Evolutionary conservation across 306 rosid genomes (phyloP), one percentile per base, ranked within the genome.

Genomic region (Malus sylvestris): DNA sequence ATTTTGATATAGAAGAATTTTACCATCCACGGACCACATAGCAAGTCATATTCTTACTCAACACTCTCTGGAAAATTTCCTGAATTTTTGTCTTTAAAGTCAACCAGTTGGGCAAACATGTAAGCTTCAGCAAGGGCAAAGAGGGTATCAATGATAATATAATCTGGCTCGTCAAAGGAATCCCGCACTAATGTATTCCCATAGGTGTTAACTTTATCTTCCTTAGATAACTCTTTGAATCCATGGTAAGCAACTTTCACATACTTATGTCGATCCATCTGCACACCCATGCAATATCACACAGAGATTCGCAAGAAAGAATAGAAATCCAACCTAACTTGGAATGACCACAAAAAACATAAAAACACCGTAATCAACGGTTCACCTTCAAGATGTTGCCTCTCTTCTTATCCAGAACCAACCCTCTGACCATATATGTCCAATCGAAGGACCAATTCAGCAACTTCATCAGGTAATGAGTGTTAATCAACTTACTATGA

Each of bases 191-290:
- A 86, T 72, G 99, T 91, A 84, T 86, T 92, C 57, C 99, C 97
- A 23, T 95, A 95, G 78, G 91, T 91, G 83, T 81, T 82, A 78
- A 95, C 96, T 91, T 95, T 95, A 76, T 89, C 96, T 85, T 87
- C 99, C 89, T 95, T 95, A 10, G 97, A 90, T 85, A 95, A 70
- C 80, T 92, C 98, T 62, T 82, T 87, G 78, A 92, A 95, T 79
- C 98, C 99, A 86, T 95, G 99, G 83, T 95, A 95, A 68, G 99
- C 98, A 57, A 95, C 93, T 88, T 92, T 95, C 74, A 95, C 99
- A 85, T 95, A 95, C 85, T 95, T 95, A 86, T 95, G 99, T n/a
- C 99, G 92, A 82, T 95, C 99, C 97, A 95, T 92, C 99, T 95
- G 85, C 40, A 77, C 67, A 76, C 59, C 30, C 82, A 80, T 70